These are phyloP conservation scores for Magnolia officinalis DNA, from an alignment of 164 flowering plant genomes.

Conservation along the genomic window DNA sequence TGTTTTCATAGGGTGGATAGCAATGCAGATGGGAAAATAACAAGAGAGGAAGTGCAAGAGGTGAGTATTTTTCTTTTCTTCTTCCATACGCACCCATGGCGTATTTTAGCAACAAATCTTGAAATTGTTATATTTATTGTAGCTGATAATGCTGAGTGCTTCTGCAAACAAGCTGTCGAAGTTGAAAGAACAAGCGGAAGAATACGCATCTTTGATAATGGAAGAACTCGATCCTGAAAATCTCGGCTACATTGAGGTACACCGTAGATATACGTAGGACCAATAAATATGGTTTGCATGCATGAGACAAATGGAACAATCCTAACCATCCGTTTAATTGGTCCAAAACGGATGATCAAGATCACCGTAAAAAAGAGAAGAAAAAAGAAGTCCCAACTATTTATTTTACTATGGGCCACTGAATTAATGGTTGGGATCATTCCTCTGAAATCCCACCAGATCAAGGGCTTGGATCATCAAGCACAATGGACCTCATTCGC, in stretches of 20 bases:
- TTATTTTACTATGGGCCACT: too few species aligned
- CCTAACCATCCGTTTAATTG: too few species aligned
- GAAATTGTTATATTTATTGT: conserved; percentile 5
- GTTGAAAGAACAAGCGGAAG: conserved; percentile 82
- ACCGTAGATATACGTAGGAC: too few species aligned
- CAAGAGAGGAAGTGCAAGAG: conserved; percentile 89
- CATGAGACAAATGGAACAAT: too few species aligned
- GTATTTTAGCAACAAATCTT: not conserved
- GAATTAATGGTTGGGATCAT: too few species aligned
- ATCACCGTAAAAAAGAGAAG: too few species aligned
- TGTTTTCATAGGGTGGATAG: conserved; percentile 76
- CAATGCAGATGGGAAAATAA: conserved; percentile 88
- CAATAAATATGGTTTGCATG: too few species aligned
- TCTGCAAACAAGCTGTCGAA: conserved; percentile 88
- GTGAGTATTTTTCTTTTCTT: conserved; percentile 25
- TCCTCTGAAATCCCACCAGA: too few species aligned
- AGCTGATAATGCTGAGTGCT: conserved; percentile 93
- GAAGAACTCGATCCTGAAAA: conserved; percentile 94
- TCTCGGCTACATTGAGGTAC: conserved; percentile 90
- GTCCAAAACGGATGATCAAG: too few species aligned
- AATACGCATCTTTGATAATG: conserved; percentile 89
- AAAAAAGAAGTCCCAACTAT: too few species aligned
- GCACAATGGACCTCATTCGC: too few species aligned
- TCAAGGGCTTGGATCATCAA: too few species aligned
- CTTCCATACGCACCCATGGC: not conserved